phyloP scores from a whole-genome alignment of 2,329 filamentous ascomycete genomes.

The Fusarium nematophilum region DNA sequence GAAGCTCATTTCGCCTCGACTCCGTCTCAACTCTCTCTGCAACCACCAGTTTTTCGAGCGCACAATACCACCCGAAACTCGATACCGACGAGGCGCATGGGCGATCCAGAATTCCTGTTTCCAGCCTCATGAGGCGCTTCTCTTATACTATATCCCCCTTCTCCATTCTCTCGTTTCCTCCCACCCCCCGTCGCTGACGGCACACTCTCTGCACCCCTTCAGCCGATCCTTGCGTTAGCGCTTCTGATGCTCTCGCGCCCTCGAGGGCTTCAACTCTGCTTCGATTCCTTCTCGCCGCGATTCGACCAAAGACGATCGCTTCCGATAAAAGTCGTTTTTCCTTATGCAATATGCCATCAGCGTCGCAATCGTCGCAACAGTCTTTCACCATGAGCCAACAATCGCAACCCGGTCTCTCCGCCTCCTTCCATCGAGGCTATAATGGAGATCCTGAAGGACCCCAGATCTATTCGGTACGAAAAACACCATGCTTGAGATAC shows the following conservation, averaged over 20 bases:
- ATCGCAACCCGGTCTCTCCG: constrained; percentile 55
- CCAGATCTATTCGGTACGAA: constrained; percentile 71
- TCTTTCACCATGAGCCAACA: constrained; percentile 69
- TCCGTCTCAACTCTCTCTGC: constrained; percentile 42
- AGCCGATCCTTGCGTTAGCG: constrained; percentile 16
- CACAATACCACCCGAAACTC: constrained; percentile 38
- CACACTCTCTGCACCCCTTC: constrained; percentile 14
- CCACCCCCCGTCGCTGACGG: constrained; percentile 1
- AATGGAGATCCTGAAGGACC: constrained; percentile 56
- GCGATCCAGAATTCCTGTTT: constrained; percentile 23
- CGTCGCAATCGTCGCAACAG: constrained; percentile 66
- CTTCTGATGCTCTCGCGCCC: constrained; percentile 30
- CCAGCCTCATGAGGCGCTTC: constrained; percentile 32
- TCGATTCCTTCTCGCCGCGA: neutral
- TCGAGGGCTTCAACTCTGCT: neutral
- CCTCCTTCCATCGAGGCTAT: constrained; percentile 52
- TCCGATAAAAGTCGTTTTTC: neutral
- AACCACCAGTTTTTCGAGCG: constrained; percentile 42
- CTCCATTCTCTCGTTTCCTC: constrained; percentile 14
- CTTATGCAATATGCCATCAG: constrained; percentile 50
- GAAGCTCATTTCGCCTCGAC: constrained; percentile 46
- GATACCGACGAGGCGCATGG: constrained; percentile 39
- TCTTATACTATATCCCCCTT: constrained; percentile 8
- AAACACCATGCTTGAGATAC: neutral
- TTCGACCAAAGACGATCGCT: neutral